phyloP scores from a whole-genome alignment of 768 basidiomycete species.

The Termitomyces sp. region DNA sequence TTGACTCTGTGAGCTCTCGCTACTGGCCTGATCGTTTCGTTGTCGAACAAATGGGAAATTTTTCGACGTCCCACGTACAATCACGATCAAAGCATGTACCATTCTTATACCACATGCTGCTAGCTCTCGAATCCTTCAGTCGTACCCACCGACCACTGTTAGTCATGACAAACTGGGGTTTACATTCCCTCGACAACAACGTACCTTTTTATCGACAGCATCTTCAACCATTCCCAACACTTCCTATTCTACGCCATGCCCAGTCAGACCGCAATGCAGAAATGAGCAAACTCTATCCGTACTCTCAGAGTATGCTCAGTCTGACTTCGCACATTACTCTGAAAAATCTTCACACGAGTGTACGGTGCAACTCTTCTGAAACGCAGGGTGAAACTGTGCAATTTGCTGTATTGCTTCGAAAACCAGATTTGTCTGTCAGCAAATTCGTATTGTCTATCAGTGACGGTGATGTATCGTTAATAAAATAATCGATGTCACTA shows the following conservation, averaged over 20 bases:
- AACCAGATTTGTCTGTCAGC: not conserved
- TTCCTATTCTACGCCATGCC: not conserved
- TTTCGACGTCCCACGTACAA: slow-evolving; percentile 1
- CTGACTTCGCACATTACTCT: slow-evolving; percentile 16
- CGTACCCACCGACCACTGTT: slow-evolving; percentile 43
- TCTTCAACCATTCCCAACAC: slow-evolving; percentile 28
- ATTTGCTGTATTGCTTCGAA: slow-evolving; percentile 4
- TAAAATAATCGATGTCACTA: not conserved
- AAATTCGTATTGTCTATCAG: slow-evolving; percentile 9
- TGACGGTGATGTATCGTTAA: not conserved
- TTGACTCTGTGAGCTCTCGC: slow-evolving; percentile 75
- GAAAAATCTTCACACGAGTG: not conserved
- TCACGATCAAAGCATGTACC: slow-evolving; percentile 10
- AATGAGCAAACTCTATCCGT: not conserved
- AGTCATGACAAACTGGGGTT: slow-evolving; percentile 60
- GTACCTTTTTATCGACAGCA: slow-evolving; percentile 42
- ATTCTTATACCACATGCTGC: slow-evolving; percentile 40
- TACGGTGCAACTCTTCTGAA: not conserved
- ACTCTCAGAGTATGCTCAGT: slow-evolving; percentile 1
- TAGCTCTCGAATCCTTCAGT: slow-evolving; percentile 43
- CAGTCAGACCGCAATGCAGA: not conserved
- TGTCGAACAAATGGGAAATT: slow-evolving; percentile 43
- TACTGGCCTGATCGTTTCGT: slow-evolving; percentile 74
- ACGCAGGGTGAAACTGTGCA: not conserved
- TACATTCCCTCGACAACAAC: slow-evolving; percentile 17